Conservation (phyloP, 805 yeast species). For the Brettanomyces custersianus region DNA sequence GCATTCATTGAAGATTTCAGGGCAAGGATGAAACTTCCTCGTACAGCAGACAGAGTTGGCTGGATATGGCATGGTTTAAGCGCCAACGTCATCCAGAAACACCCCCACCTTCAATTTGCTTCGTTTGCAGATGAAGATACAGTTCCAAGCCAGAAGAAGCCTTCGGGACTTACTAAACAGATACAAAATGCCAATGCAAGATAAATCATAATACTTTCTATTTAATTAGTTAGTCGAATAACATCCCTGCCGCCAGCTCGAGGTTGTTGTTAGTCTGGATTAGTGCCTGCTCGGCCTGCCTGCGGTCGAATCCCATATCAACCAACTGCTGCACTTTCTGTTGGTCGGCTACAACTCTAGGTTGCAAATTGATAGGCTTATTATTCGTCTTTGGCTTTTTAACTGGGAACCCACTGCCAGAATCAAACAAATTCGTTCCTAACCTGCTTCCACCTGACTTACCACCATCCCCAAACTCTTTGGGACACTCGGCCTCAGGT, state of each 20-base stretch:
- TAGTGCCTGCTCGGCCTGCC: constrained; percentile 59
- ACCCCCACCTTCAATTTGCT: constrained; percentile 37
- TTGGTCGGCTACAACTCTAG: constrained; percentile 7
- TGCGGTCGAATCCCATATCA: constrained; percentile 61
- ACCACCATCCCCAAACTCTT: constrained; percentile 18
- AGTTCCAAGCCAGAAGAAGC: not conserved
- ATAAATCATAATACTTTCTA: too few relatives aligned
- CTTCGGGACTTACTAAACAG: too few relatives aligned
- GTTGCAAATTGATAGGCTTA: not conserved
- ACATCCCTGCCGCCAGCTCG: constrained; percentile 76
- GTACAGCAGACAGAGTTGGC: constrained; percentile 31
- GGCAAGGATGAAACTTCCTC: constrained; percentile 51
- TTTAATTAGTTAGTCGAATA: constrained; percentile 31
- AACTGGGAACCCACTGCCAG: not conserved
- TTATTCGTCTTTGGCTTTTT: not conserved
- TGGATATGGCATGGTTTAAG: constrained; percentile 67
- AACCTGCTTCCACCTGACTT: constrained; percentile 15
- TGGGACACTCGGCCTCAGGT: constrained; percentile 61
- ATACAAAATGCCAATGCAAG: too few relatives aligned
- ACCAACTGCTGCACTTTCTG: constrained; percentile 36
- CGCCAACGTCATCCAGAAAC: constrained; percentile 45
- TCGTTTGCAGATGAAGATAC: constrained; percentile 5
- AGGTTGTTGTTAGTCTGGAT: constrained; percentile 63
- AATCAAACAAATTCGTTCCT: constrained; percentile 2
- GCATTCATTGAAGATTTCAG: constrained; percentile 73